A percentile compares a stretch with the other conserved stretches of the same genome.
phyloP scores from a whole-genome alignment of 2,329 filamentous ascomycete genomes.

The Microsporum audouinii region DNA sequence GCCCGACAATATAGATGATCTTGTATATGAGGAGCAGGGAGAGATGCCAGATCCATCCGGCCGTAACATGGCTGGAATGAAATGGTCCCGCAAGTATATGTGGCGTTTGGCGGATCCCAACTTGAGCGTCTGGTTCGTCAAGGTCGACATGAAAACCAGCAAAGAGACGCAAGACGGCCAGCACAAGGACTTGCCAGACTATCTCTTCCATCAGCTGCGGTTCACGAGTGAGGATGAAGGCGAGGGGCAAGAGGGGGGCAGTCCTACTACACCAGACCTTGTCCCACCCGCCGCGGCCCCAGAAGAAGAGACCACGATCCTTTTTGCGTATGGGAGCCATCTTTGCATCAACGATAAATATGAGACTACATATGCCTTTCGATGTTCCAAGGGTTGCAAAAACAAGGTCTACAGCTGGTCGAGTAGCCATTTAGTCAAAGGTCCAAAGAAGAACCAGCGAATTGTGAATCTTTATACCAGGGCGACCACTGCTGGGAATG shows the following conservation, averaged over 20 bases:
- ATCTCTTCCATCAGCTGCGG: slow-evolving; percentile 36
- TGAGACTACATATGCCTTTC: slow-evolving; percentile 35
- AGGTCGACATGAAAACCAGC: slow-evolving; percentile 17
- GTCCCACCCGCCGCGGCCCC: slow-evolving; percentile 2
- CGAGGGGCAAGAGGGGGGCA: neutral
- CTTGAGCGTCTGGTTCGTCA: slow-evolving; percentile 39
- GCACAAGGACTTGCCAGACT: slow-evolving; percentile 25
- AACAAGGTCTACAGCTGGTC: slow-evolving; percentile 32
- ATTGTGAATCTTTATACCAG: slow-evolving; percentile 31
- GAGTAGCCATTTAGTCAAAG: slow-evolving; percentile 35
- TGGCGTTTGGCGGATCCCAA: slow-evolving; percentile 24
- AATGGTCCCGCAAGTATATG: slow-evolving; percentile 35
- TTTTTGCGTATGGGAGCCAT: slow-evolving; percentile 32
- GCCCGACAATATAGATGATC: slow-evolving; percentile 10
- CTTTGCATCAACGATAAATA: slow-evolving; percentile 39
- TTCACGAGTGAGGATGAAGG: slow-evolving; percentile 17
- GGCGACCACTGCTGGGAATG: neutral
- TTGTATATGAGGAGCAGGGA: slow-evolving; percentile 35
- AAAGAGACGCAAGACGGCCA: neutral
- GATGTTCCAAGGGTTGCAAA: slow-evolving; percentile 20
- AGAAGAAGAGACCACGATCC: slow-evolving; percentile 18
- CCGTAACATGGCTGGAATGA: slow-evolving; percentile 20
- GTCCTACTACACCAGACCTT: neutral
- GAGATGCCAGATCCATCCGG: slow-evolving; percentile 24
- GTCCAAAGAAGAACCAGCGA: slow-evolving; percentile 37